phyloP scores from a whole-genome alignment of 495 filamentous ascomycete genomes.

The Penicillium odoratum region DNA sequence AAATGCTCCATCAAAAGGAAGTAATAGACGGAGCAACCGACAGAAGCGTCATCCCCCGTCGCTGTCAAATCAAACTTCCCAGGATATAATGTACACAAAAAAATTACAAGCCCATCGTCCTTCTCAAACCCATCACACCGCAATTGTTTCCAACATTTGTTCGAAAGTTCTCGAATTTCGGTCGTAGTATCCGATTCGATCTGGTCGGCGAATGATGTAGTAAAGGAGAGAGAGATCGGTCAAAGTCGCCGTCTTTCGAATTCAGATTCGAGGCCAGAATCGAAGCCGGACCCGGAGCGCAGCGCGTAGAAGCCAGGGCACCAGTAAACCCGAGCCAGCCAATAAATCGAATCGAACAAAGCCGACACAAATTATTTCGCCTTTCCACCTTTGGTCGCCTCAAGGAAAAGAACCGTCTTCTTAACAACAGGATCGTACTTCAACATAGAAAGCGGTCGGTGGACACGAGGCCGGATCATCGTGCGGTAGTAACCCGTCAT shows the following conservation, averaged over 20 bases:
- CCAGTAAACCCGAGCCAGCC: too few relatives aligned
- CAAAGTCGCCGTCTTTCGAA: background rate
- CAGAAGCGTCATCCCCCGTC: background rate
- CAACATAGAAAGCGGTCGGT: slow-evolving; percentile 89
- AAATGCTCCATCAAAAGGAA: slow-evolving; percentile 31
- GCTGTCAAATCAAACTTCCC: background rate
- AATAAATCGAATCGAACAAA: background rate
- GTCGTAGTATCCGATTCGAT: background rate
- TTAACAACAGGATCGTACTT: slow-evolving; percentile 98
- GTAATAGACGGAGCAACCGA: slow-evolving; percentile 7
- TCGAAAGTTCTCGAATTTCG: background rate
- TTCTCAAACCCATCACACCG: background rate
- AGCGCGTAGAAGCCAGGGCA: too few relatives aligned
- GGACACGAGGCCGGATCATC: slow-evolving; percentile 74
- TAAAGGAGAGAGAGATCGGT: background rate
- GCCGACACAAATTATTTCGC: slow-evolving; percentile 28
- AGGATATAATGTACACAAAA: slow-evolving; percentile 7
- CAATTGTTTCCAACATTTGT: background rate
- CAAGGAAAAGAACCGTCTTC: slow-evolving; percentile 92
- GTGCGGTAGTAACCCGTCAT: slow-evolving; percentile 97
- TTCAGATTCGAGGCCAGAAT: background rate
- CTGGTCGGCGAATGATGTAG: background rate
- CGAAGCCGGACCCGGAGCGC: background rate
- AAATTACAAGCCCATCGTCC: slow-evolving; percentile 5
- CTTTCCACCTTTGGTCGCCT: slow-evolving; percentile 71